Conservation (phyloP, 139 green algal species). For the Volvox reticuliferus region DNA sequence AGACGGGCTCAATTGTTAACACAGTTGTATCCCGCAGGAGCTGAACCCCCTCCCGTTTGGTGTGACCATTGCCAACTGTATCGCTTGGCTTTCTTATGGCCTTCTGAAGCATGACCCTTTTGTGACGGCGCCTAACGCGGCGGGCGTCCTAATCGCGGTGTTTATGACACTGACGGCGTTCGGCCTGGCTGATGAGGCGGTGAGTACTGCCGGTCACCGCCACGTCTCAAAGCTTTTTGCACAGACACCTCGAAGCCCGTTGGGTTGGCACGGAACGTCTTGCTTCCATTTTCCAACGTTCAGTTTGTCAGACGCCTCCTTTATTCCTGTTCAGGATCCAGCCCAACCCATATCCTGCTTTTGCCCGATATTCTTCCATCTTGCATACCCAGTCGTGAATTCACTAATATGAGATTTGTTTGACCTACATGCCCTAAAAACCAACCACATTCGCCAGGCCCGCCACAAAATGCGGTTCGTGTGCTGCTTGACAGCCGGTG, state of each 20-base stretch:
- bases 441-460: constrained; percentile 32
- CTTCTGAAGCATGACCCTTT: constrained; percentile 64
- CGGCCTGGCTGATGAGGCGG: constrained; percentile 64
- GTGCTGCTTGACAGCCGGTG: constrained; percentile 56
- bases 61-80: constrained; percentile 68
- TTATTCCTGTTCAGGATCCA: too few relatives aligned
- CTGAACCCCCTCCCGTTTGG: constrained; percentile 79
- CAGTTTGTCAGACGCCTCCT: too few relatives aligned
- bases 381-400: too few relatives aligned
- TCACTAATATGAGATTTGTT: too few relatives aligned
- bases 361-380: too few relatives aligned
- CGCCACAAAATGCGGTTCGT: constrained; percentile 62
- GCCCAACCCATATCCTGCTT: too few relatives aligned
- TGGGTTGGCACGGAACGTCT: too few relatives aligned
- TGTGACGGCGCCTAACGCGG: constrained; percentile 61
- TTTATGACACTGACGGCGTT: constrained; percentile 67
- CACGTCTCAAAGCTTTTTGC: background rate
- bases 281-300: too few relatives aligned
- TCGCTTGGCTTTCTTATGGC: constrained; percentile 70
- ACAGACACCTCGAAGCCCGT: too few relatives aligned
- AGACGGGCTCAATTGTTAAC: too few relatives aligned
- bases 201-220: background rate
- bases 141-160: constrained; percentile 61
- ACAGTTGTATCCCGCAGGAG: constrained; percentile 54
- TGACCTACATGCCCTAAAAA: too few relatives aligned